These are phyloP conservation scores for Fusarium continuum DNA, from an alignment of 2,329 filamentous ascomycete genomes.

Conservation along the genomic window DNA sequence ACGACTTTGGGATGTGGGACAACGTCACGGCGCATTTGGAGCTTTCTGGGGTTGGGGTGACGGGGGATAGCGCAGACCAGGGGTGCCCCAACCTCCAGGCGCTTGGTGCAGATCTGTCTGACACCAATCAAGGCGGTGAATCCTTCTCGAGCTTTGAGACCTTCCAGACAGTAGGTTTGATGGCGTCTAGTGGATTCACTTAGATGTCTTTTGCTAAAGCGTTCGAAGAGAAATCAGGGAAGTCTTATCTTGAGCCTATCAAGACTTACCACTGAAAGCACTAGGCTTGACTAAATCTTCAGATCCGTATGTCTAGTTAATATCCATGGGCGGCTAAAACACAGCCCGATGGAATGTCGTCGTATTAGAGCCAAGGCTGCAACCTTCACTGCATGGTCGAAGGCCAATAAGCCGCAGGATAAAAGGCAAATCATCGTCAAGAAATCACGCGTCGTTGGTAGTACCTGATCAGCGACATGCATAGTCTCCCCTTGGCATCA, in stretches of 20 bases:
- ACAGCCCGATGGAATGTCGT: not conserved
- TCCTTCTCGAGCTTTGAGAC: no score
- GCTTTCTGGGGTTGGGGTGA: not conserved
- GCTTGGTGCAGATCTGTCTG: conserved; percentile 2
- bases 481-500: not conserved
- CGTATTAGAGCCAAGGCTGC: not conserved
- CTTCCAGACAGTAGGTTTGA: not conserved
- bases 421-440: not conserved
- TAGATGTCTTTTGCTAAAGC: not conserved
- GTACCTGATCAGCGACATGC: conserved; percentile 1
- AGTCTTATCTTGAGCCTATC: not conserved
- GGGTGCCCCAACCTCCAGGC: not conserved
- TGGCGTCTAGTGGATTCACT: not conserved
- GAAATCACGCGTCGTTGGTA: conserved; percentile 1
- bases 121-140: conserved; percentile 15
- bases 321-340: not conserved
- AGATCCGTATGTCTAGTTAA: no score
- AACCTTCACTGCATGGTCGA: not conserved
- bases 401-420: not conserved
- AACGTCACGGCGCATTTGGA: conserved; percentile 18
- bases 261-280: not conserved
- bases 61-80: not conserved
- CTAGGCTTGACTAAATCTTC: not conserved
- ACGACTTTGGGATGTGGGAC: conserved; percentile 6
- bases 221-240: not conserved